Percentiles rank a stretch among this genome's conserved stretches.
These are phyloP conservation scores for Cordyceps farinosa DNA, from an alignment of 2,329 filamentous ascomycete species.

Conservation along the genomic window DNA sequence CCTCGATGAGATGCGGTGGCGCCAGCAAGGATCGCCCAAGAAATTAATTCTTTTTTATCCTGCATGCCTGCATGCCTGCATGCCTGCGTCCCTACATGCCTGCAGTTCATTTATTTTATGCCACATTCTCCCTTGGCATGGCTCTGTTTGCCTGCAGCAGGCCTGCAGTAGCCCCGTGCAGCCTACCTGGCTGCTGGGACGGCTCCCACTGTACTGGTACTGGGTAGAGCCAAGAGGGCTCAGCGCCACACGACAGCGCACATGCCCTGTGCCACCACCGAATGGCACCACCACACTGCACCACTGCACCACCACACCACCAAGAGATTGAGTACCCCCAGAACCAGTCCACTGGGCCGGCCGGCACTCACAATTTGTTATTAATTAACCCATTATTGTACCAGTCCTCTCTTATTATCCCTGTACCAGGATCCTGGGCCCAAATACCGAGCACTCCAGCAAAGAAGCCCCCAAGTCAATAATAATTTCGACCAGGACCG, in stretches of 20 bases:
- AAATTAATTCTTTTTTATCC: not conserved
- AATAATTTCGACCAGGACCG: not conserved
- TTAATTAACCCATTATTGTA: not conserved
- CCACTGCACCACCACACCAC: not conserved
- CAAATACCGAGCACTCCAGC: too few relatives aligned
- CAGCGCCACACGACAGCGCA: not conserved
- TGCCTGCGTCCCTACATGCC: too few relatives aligned
- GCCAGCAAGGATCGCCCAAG: not conserved
- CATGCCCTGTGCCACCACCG: not conserved
- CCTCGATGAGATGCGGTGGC: conserved; percentile 14
- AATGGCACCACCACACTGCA: not conserved
- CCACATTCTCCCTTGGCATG: not conserved
- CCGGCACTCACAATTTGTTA: not conserved
- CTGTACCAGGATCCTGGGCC: too few relatives aligned
- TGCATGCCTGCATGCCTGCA: not conserved
- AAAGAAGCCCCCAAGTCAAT: not conserved
- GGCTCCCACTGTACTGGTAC: not conserved
- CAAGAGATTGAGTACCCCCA: conserved; percentile 3
- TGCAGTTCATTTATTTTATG: not conserved
- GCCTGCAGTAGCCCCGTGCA: not conserved
- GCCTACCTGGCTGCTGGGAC: conserved; percentile 1
- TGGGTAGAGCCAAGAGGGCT: not conserved
- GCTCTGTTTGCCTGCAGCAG: conserved; percentile 8
- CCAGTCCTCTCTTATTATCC: too few relatives aligned
- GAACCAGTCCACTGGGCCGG: conserved; percentile 14